Percentiles rank a stretch among this genome's conserved stretches.
phyloP scores from a whole-genome alignment of 805 yeast genomes.

The Blastobotrys terrestris region DNA sequence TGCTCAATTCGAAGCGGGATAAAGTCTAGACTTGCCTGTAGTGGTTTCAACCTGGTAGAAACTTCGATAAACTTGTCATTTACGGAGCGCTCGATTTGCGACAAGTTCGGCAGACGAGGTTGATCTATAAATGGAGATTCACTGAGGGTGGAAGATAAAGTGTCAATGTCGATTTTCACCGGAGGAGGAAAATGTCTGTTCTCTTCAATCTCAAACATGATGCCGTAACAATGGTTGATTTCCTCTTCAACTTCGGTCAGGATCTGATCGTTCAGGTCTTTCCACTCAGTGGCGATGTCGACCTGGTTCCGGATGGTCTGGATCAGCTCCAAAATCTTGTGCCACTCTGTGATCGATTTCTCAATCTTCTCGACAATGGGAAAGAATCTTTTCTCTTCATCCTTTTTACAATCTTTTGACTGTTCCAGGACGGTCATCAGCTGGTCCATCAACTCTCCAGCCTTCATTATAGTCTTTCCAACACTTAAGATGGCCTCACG shows the following conservation, averaged over 20 bases:
- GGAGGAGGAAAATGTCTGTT: constrained; percentile 6
- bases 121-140: constrained; percentile 15
- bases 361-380: constrained; percentile 19
- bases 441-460: constrained; percentile 20
- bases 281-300: constrained; percentile 25
- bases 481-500: constrained; percentile 17
- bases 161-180: constrained; percentile 11
- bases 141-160: constrained; percentile 10
- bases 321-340: constrained; percentile 13
- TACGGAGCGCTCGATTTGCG: constrained; percentile 13
- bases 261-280: constrained; percentile 22
- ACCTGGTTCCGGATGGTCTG: constrained; percentile 16
- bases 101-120: constrained; percentile 15
- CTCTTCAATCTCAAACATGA: constrained; percentile 21
- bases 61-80: constrained; percentile 17
- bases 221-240: constrained; percentile 15
- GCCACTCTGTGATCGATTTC: constrained; percentile 18
- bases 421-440: constrained; percentile 19
- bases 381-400: constrained; percentile 5
- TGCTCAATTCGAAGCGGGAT: constrained; percentile 21
- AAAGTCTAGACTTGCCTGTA: constrained; percentile 20
- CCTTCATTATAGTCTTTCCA: constrained; percentile 13
- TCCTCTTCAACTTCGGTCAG: constrained; percentile 22
- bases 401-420: constrained; percentile 1
- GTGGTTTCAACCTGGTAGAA: constrained; percentile 16